Evolutionary conservation across 1,139 yeast species (phyloP).

Genomic region (Hyphopichia burtonii): DNA sequence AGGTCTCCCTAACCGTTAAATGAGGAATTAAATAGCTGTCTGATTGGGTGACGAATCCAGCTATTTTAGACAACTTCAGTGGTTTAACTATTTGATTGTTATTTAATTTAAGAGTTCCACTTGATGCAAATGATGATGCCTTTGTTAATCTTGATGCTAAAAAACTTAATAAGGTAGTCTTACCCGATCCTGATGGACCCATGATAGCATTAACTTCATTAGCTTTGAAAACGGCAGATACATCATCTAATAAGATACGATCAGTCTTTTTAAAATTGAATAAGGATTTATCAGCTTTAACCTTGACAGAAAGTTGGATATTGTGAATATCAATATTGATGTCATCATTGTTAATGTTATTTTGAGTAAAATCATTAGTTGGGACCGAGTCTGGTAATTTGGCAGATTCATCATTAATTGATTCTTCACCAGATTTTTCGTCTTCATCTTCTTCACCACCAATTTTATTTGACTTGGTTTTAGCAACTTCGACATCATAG

Average conservation of each 20-base stretch:
- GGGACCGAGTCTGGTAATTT: no score
- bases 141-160: conserved; percentile 62
- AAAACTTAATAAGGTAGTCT: conserved; percentile 68
- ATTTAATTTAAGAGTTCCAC: conserved; percentile 25
- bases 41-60: conserved; percentile 76
- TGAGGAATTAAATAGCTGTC: conserved; percentile 70
- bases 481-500: conserved; percentile 55
- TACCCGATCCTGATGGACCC: conserved; percentile 92
- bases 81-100: conserved; percentile 37
- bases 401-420: no score
- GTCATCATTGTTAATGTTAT: conserved; percentile 9
- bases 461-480: conserved; percentile 34
- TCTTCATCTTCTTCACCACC: conserved; percentile 29
- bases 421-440: conserved; percentile 7
- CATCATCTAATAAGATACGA: conserved; percentile 34
- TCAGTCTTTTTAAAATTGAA: background rate
- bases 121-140: conserved; percentile 18
- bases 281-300: conserved; percentile 4
- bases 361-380: no score
- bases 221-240: conserved; percentile 59
- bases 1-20: conserved; percentile 75
- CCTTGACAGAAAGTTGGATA: conserved; percentile 18
- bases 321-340: conserved; percentile 18
- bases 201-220: conserved; percentile 74
- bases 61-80: conserved; percentile 47